phyloP scores from a whole-genome alignment of 192 early-diverging fungal species.

The Lunasporangiospora selenospora region DNA sequence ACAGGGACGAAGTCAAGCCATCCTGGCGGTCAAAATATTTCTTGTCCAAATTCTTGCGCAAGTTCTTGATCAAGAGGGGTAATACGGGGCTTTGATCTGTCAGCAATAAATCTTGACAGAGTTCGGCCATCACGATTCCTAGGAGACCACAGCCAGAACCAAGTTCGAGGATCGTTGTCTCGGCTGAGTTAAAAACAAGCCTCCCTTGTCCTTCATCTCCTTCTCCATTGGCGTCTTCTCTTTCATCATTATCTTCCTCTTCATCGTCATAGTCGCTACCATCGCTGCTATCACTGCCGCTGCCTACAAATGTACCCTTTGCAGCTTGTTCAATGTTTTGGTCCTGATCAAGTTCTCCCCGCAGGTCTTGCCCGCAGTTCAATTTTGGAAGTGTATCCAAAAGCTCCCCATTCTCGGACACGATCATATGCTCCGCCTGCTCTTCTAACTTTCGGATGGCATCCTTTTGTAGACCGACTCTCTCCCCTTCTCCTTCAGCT shows the following conservation, averaged over 20 bases:
- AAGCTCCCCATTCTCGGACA: conserved; percentile 14
- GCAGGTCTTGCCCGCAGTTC: not conserved
- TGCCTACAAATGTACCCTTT: no score
- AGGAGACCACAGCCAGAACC: conserved; percentile 55
- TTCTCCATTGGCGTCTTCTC: not conserved
- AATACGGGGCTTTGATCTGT: conserved; percentile 54
- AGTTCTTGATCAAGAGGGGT: conserved; percentile 49
- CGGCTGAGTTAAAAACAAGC: conserved; percentile 27
- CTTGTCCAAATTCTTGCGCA: conserved; percentile 49
- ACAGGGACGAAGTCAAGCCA: no score
- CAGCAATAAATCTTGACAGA: conserved; percentile 45
- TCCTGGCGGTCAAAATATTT: conserved; percentile 43
- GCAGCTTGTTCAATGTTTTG: no score
- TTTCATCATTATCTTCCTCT: not conserved
- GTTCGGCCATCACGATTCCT: conserved; percentile 48
- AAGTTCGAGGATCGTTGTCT: conserved; percentile 43
- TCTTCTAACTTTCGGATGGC: conserved; percentile 26
- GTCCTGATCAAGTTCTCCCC: not conserved
- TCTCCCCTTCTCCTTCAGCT: not conserved
- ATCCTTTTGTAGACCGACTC: conserved; percentile 1
- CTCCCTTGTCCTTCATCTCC: not conserved
- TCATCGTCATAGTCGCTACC: not conserved
- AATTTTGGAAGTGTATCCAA: not conserved
- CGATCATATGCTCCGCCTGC: conserved; percentile 19
- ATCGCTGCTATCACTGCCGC: no score